phyloP scores from a whole-genome alignment of 2,329 filamentous ascomycete genomes.

The Zasmidium citrigriseum region DNA sequence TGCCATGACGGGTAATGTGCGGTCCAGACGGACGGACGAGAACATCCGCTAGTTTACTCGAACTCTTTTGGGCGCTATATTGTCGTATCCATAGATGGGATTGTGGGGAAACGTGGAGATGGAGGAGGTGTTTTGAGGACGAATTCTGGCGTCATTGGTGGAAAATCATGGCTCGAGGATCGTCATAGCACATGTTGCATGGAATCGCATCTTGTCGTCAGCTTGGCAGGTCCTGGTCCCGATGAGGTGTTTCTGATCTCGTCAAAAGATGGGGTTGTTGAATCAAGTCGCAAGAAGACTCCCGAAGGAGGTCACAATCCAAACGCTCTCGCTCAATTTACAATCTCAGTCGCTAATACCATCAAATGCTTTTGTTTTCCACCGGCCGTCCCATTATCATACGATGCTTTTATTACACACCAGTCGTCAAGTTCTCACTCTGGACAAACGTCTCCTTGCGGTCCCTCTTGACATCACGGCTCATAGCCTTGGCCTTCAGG shows the following conservation, averaged over 20 bases:
- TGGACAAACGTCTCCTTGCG: slow-evolving; percentile 24
- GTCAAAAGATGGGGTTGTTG: background rate
- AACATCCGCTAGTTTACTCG: background rate
- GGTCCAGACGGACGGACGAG: background rate
- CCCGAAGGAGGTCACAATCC: no score
- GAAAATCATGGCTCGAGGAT: background rate
- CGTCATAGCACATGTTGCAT: background rate
- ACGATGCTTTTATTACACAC: background rate
- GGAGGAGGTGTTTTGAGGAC: background rate
- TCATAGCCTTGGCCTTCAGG: slow-evolving; percentile 42
- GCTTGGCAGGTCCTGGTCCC: no score
- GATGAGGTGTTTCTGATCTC: background rate
- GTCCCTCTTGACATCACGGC: slow-evolving; percentile 28
- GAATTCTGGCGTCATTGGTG: background rate
- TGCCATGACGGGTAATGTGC: background rate
- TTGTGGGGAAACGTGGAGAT: background rate
- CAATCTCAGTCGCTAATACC: background rate
- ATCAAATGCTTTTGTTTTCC: background rate
- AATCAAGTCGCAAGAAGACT: no score
- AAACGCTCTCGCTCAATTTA: background rate
- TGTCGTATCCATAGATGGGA: background rate
- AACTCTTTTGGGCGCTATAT: no score
- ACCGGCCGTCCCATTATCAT: background rate
- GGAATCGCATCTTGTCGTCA: background rate
- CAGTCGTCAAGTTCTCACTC: slow-evolving; percentile 19